Conservation (phyloP, 768 basidiomycete species). For the Naganishia kalamii region DNA sequence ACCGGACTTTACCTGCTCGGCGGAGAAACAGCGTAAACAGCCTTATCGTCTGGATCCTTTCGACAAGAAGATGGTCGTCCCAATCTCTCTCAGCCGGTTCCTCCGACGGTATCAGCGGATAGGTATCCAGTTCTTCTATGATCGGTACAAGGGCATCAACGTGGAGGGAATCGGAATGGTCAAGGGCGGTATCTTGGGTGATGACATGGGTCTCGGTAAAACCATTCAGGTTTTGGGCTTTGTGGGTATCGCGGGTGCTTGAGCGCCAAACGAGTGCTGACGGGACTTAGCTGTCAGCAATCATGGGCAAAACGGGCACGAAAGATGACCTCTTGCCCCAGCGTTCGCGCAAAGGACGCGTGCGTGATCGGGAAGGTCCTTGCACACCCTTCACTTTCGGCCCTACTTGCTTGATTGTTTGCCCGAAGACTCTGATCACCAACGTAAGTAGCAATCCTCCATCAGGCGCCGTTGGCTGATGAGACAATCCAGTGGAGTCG, state of each 20-base stretch:
- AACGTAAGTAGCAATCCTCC: constrained; percentile 51
- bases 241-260: constrained; percentile 24
- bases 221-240: constrained; percentile 67
- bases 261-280: not conserved
- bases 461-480: not conserved
- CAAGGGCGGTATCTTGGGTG: constrained; percentile 77
- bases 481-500: constrained; percentile 60
- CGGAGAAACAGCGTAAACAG: constrained; percentile 12
- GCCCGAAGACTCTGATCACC: constrained; percentile 70
- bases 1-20: constrained; percentile 16
- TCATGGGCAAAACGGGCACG: constrained; percentile 76
- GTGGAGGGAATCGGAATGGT: constrained; percentile 45
- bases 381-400: constrained; percentile 62
- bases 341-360: constrained; percentile 10
- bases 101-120: constrained; percentile 87
- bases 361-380: not conserved
- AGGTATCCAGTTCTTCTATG: constrained; percentile 74
- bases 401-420: constrained; percentile 78
- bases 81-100: constrained; percentile 63
- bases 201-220: constrained; percentile 94
- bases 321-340: constrained; percentile 51
- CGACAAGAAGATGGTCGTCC: constrained; percentile 34
- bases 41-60: constrained; percentile 28
- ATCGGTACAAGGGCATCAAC: constrained; percentile 53
- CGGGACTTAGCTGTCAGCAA: constrained; percentile 66